phyloP scores from a whole-genome alignment of 2,329 filamentous ascomycete species.

The Lecanoromycetidae sp. region DNA sequence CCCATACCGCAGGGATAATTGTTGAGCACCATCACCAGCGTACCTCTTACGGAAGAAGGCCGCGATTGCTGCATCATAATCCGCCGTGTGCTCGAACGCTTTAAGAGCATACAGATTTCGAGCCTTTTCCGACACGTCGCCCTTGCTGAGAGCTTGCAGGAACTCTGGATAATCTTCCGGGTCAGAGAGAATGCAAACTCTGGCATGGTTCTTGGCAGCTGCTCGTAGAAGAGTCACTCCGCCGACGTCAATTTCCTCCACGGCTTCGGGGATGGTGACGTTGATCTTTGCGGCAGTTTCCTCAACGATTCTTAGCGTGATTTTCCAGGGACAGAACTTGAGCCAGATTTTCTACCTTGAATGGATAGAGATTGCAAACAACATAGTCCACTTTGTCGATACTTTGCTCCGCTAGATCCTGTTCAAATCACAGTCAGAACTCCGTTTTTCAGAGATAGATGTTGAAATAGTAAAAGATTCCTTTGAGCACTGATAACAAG shows the following conservation, averaged over 20 bases:
- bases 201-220: slow-evolving; percentile 92
- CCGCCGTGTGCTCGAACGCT: slow-evolving; percentile 90
- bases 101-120: slow-evolving; percentile 87
- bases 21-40: slow-evolving; percentile 69
- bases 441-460: too few relatives aligned
- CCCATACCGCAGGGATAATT: slow-evolving; percentile 80
- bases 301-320: slow-evolving; percentile 59
- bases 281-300: slow-evolving; percentile 95
- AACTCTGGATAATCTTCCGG: slow-evolving; percentile 90
- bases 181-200: slow-evolving; percentile 92
- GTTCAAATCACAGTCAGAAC: too few relatives aligned
- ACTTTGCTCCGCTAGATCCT: slow-evolving; percentile 88
- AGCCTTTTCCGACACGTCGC: slow-evolving; percentile 73
- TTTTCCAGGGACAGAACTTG: neutral
- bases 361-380: slow-evolving; percentile 97
- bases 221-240: slow-evolving; percentile 93
- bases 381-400: slow-evolving; percentile 93
- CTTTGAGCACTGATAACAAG: too few relatives aligned
- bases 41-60: slow-evolving; percentile 98
- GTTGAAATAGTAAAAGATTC: too few relatives aligned
- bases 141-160: slow-evolving; percentile 75
- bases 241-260: slow-evolving; percentile 95
- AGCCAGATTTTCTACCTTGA: slow-evolving; percentile 49
- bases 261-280: slow-evolving; percentile 89
- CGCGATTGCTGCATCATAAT: slow-evolving; percentile 89